These are phyloP conservation scores for Carex cristatella DNA, from an alignment of 176 grass and related monocot species.

Conservation along the genomic window DNA sequence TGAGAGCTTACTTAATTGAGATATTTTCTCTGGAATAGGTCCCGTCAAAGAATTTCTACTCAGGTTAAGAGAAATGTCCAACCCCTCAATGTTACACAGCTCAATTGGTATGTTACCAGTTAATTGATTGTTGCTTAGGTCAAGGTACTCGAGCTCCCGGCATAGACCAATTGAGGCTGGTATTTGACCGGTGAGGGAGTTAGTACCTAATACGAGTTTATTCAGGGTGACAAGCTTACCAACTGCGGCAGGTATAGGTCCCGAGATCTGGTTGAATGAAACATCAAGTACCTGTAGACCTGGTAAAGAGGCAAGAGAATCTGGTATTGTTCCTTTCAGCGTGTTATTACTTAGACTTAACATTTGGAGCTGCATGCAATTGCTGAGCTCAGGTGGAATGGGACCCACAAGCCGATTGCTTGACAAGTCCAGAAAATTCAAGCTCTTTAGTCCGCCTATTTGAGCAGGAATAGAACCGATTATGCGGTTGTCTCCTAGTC, in stretches of 20 bases:
- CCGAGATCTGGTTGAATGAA: slow-evolving; percentile 50
- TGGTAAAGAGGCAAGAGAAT: slow-evolving; percentile 36
- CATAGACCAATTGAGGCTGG: slow-evolving; percentile 61
- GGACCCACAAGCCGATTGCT: slow-evolving; percentile 58
- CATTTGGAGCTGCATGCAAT: slow-evolving; percentile 89
- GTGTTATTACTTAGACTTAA: slow-evolving; percentile 80
- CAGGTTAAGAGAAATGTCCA: slow-evolving; percentile 81
- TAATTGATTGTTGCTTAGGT: slow-evolving; percentile 67
- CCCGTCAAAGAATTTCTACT: slow-evolving; percentile 65
- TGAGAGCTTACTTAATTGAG: slow-evolving; percentile 61
- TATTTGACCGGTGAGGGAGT: slow-evolving; percentile 53
- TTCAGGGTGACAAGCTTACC: slow-evolving; percentile 41
- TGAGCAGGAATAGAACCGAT: slow-evolving; percentile 38
- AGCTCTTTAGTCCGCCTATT: slow-evolving; percentile 57
- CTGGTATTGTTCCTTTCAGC: slow-evolving; percentile 42
- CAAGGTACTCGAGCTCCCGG: slow-evolving; percentile 58
- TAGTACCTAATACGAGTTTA: slow-evolving; percentile 56
- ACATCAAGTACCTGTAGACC: slow-evolving; percentile 74
- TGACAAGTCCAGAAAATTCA: slow-evolving; percentile 79
- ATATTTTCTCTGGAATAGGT: slow-evolving; percentile 48
- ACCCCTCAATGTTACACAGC: slow-evolving; percentile 50
- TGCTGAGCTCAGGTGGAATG: slow-evolving; percentile 47
- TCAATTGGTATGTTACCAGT: slow-evolving; percentile 54
- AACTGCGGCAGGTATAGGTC: slow-evolving; percentile 36
- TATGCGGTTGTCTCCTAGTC: slow-evolving; percentile 69